Conservation (phyloP, 768 basidiomycete species). For the Leccinum sublutescens region DNA sequence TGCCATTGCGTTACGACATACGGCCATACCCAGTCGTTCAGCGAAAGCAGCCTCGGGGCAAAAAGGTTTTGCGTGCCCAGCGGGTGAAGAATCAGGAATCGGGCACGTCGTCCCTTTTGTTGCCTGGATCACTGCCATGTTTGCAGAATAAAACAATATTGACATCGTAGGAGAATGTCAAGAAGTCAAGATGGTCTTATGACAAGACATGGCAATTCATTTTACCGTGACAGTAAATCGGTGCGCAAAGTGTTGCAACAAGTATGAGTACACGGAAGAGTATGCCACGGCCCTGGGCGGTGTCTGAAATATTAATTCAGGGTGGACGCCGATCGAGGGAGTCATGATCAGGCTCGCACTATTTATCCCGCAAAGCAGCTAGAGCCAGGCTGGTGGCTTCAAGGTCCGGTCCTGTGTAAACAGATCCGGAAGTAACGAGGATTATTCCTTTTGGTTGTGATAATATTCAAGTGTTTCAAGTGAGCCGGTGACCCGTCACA, state of each 20-base stretch:
- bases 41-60: background rate
- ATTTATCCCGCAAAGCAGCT: no score
- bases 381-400: background rate
- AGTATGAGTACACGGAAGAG: no score
- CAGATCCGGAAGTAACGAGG: background rate
- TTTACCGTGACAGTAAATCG: no score
- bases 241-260: no score
- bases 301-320: background rate
- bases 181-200: background rate
- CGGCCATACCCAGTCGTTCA: background rate
- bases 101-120: background rate
- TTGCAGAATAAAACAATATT: background rate
- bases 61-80: background rate
- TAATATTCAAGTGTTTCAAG: background rate
- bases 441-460: background rate
- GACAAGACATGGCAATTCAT: no score
- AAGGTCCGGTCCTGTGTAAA: background rate
- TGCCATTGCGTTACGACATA: background rate
- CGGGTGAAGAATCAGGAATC: background rate
- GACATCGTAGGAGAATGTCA: background rate
- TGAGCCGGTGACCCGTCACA: background rate
- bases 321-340: no score
- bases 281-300: background rate
- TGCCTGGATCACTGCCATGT: background rate
- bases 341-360: no score